Base-by-base conservation (phyloP, 306 rosid genomes). In the Fragaria nilgerrensis region DNA sequence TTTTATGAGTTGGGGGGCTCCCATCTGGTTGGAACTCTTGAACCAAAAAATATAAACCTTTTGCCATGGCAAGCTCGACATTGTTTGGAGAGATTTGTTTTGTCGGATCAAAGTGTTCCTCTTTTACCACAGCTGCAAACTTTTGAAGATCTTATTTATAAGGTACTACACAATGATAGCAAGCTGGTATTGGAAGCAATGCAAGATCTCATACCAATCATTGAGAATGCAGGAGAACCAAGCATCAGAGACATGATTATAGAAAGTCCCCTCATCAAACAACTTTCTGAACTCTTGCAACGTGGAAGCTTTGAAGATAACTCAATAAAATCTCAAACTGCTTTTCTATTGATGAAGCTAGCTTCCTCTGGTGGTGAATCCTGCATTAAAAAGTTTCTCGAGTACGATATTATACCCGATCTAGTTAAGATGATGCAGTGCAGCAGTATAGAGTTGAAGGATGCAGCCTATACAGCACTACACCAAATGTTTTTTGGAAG, bases 331-430 rank as follows among this genome's bases (percentile, higher is more conserved):
- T 76, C 80, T 43, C 71, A 74, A 27, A 62, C 75, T 50, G 68
- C 69, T 47, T 78, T 82, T 74, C 68, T 68, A 32, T 47, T 74
- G 25, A 82, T 69, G 82, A 78, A 78, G 75, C 50, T 74, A 37
- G 85, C 82, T 29, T 74, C 79, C 56, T 62, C 82, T 68, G 82
- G 82, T 49, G 84, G 84, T 12, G 82, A 82, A 78, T 49, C 82
- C 52, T 74, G 72, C 77, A 69, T 72, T 34, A 41, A 62, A 72
- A 75, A 70, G 79, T 81, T 75, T 50, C 77, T 81, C 0, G 73
- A 81, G 72, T 76, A 75, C 43, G 80, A 81, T 37, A 75, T 81
- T 47, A 48, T 81, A 47, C 80, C 84, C 1, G 73, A 75, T 71
- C 61, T 82, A 73, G 75, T 75, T 58, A 83, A 75, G 66, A 75